These are phyloP conservation scores for Colletotrichum sp. DNA, from an alignment of 2,329 filamentous ascomycete genomes.

Conservation along the genomic window DNA sequence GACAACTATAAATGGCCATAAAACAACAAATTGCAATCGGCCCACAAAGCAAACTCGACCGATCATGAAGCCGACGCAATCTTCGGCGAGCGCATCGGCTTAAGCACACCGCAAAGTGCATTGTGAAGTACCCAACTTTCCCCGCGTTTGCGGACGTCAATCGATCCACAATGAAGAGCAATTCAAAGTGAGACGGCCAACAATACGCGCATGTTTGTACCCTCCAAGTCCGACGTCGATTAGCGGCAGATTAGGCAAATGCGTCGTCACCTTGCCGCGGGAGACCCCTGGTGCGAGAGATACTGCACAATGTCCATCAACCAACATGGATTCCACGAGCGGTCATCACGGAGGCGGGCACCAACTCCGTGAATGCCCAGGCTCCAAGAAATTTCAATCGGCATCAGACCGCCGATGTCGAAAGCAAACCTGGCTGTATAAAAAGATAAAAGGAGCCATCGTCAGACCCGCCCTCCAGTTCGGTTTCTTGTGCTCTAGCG, in stretches of 20 bases:
- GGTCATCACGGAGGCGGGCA: not conserved
- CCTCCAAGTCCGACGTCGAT: not conserved
- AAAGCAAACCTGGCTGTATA: not conserved
- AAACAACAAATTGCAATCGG: not conserved
- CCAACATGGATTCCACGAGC: not conserved
- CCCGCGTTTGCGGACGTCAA: not conserved
- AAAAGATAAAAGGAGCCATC: not conserved
- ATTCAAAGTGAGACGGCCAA: not conserved
- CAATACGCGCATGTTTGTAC: not conserved
- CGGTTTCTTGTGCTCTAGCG: not conserved
- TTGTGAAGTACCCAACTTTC: not conserved
- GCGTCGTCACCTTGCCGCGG: not conserved
- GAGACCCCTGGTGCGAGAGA: not conserved
- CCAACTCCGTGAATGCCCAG: not conserved
- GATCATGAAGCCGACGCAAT: not conserved
- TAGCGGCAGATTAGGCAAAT: not conserved
- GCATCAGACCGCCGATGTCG: not conserved
- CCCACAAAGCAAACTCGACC: not conserved
- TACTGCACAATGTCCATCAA: not conserved
- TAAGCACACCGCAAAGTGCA: not conserved
- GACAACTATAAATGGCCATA: not conserved
- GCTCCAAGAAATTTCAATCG: not conserved
- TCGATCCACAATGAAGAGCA: not conserved
- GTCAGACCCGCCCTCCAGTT: not conserved
- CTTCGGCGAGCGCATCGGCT: not conserved